Evolutionary conservation across 179 eudicot genomes (phyloP).

Genomic region (Spinacia oleracea): DNA sequence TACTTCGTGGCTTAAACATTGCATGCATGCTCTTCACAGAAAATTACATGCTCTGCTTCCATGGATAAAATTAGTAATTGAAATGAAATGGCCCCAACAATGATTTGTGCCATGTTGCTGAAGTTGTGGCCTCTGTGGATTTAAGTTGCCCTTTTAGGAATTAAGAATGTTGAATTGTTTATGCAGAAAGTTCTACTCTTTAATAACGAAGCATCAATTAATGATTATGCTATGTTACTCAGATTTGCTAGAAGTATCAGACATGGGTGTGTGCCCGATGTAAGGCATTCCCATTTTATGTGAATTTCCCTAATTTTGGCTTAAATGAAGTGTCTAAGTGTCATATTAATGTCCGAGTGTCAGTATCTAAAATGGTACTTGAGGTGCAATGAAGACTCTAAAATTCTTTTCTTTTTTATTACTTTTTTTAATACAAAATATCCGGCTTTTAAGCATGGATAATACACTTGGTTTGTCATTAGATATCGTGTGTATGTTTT

Average conservation of each 20-base stretch:
- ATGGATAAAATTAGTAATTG: not conserved
- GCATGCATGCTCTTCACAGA: not conserved
- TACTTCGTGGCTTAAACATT: not conserved
- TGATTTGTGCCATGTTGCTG: not conserved
- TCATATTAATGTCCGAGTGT: too few species aligned
- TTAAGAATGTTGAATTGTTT: not conserved
- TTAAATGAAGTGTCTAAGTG: too few species aligned
- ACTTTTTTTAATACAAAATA: not conserved
- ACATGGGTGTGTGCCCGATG: too few species aligned
- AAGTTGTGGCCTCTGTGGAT: not conserved
- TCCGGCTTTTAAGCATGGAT: not conserved
- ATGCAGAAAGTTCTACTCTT: not conserved
- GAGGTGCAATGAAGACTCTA: not conserved
- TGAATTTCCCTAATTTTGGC: too few species aligned
- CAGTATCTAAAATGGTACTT: too few species aligned
- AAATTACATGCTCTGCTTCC: not conserved
- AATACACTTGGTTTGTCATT: not conserved
- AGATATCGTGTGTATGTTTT: not conserved
- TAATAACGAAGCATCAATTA: too few species aligned
- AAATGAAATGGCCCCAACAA: not conserved
- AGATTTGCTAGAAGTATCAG: too few species aligned
- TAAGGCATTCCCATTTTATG: too few species aligned
- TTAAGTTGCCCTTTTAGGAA: not conserved
- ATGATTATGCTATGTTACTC: too few species aligned
- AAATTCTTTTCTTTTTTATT: not conserved